Base-by-base conservation (phyloP, 768 basidiomycete genomes). In the Hemileccinum rubropunctum region DNA sequence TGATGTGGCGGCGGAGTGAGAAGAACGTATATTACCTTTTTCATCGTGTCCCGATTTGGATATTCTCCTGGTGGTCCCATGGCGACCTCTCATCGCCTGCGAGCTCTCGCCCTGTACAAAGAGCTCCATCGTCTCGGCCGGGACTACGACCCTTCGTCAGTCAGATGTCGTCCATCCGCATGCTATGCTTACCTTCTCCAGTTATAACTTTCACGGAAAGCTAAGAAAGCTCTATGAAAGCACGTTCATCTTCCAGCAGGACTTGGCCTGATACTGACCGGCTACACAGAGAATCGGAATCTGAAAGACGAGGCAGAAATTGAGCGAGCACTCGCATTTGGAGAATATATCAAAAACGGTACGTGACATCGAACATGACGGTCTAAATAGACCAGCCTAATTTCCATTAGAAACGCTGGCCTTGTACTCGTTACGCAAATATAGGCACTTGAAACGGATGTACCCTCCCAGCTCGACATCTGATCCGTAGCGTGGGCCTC, bases 301-400 rank as follows among this genome's bases (percentile, higher is more conserved):
- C 69, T 92, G 55, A 82, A 77, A 15, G 79, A 88, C 57, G 74
- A 74, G 51, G 75, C 79, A 17, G 87, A 91, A 53, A 88, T 91
- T 46, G 86, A 91, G 69, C 81, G 76, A 50, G 88, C 89, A 0
- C 69, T 91, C 50, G 78, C 76, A 51, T 68, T 91, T 27, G 87
- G 83, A 12, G 89, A 91, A 64, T 91, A 90, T 58, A 91, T 93
- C 68, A 89, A 84, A 71, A 87, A 88, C 60, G 91, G 91, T 87
- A 59, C 53, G 79, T 61, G 30, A 9, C 39, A 8, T 30, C 1
- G 1, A 13, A 6, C 27, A 11, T n/a, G n/a, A n/a, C n/a, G n/a
- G n/a, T 10, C 1, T 32, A 11, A 6, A 5, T 37, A 6, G 9
- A 9, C 9, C 13, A 33, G 15, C 14, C 51, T 61, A 2, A 64